Evolutionary conservation across 257 asterid species (phyloP), one percentile per base, ranked within the genome.

Genomic region (Rubia yunnanensis): DNA sequence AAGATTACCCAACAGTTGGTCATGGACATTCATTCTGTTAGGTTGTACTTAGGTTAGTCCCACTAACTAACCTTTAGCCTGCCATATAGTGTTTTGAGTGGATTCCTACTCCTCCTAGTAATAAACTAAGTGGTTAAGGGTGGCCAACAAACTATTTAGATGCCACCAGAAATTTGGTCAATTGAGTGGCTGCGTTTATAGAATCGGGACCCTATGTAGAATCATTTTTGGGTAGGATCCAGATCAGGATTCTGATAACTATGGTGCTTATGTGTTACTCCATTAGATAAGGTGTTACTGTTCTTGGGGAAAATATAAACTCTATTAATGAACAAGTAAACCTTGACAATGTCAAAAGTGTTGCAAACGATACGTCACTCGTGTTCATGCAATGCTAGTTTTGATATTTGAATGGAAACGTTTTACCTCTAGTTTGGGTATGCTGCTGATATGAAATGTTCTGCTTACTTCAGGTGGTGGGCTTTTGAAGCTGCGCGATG

Each of bases 401-500:
- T 30, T 56, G 32, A 14, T 44, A 44, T 7, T 15, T 44, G 52
- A 44, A 46, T 58, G 31, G 4, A 27, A 35, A 24, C 22, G 28
- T 24, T 53, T 13, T 23, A 23, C 18, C 1, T n/a, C 22, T 28
- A n/a, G n/a, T n/a, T n/a, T n/a, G n/a, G n/a, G n/a, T n/a, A n/a
- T n/a, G n/a, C n/a, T n/a, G n/a, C n/a, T n/a, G n/a, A n/a, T n/a
- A n/a, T 13, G 58, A 35, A 60, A 2, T 17, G 34, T 69, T 68
- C 28, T 54, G 60, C n/a, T 63, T 69, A 60, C 70, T 75, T 63
- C 74, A 92, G 97, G 94, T 9, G 91, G 58, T 0, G 94, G 89
- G 41, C 94, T 89, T 71, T 71, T 89, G 89, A 92, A 92, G 67
- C 97, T 92, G 5, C 94, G 63, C 6, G 88, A 92, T 15, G 97